A percentile compares a stretch with the other conserved stretches of the same genome.
Conservation (phyloP, 352 stramenopile genomes). For the Phytophthora hybrid region DNA sequence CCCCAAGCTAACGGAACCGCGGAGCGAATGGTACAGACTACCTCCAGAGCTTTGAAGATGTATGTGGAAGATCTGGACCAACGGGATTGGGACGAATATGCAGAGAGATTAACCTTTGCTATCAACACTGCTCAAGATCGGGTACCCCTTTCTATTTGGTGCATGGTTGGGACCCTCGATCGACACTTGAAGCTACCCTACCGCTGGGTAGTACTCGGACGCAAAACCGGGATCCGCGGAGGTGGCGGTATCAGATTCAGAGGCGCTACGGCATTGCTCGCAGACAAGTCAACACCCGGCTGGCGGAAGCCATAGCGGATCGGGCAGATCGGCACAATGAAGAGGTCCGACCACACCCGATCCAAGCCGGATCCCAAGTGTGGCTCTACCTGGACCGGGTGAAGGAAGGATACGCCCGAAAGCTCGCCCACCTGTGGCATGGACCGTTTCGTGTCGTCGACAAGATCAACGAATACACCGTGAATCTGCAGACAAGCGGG, state of each 20-base stretch:
- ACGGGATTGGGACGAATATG: neutral
- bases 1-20: neutral
- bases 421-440: neutral
- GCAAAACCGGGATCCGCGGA: neutral
- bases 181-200: neutral
- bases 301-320: neutral
- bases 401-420: neutral
- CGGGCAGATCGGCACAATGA: neutral
- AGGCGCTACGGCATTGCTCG: neutral
- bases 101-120: neutral
- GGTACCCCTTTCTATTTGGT: neutral
- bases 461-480: neutral
- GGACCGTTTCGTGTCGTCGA: neutral
- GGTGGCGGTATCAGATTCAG: neutral
- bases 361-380: neutral
- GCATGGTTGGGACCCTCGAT: neutral
- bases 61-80: neutral
- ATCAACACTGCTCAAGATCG: neutral
- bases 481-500: neutral
- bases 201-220: neutral
- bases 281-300: neutral
- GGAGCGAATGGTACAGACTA: neutral
- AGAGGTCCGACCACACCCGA: neutral
- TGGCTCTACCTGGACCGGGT: neutral
- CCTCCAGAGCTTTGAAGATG: neutral